A percentile compares a stretch with the other conserved stretches of the same genome.
Conservation (phyloP, 1,139 yeast species). For the Yamadazyma dushanensis region DNA sequence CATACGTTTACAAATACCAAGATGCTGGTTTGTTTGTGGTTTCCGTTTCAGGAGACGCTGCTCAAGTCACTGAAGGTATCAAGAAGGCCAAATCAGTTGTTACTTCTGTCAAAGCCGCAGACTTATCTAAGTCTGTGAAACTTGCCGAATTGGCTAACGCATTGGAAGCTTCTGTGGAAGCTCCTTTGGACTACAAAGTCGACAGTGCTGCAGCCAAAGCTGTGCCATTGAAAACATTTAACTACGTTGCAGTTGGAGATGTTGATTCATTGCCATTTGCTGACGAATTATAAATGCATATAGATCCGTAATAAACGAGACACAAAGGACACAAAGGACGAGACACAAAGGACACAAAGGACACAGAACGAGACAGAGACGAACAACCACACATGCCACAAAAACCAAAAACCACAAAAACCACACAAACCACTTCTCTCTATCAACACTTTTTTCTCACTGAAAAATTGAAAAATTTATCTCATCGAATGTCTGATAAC, state of each 20-base stretch:
- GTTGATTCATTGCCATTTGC: constrained; percentile 84
- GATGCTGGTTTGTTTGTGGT: constrained; percentile 84
- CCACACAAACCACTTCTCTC: too few species aligned
- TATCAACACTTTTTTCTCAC: not conserved
- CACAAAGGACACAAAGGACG: too few species aligned
- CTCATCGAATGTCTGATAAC: constrained; percentile 42
- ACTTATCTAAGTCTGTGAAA: constrained; percentile 43
- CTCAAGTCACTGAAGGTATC: constrained; percentile 63
- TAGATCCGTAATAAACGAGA: too few species aligned
- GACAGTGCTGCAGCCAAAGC: constrained; percentile 44
- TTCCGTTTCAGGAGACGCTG: constrained; percentile 59
- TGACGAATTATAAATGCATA: constrained; percentile 66
- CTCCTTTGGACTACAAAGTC: constrained; percentile 48
- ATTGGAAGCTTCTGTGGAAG: constrained; percentile 50
- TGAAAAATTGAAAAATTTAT: not conserved
- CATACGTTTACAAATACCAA: constrained; percentile 64
- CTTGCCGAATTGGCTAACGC: constrained; percentile 49
- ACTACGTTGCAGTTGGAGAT: constrained; percentile 91
- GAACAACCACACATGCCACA: not conserved
- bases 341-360: too few species aligned
- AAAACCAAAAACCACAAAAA: not conserved
- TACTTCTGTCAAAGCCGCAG: constrained; percentile 34
- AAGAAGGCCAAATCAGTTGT: constrained; percentile 62
- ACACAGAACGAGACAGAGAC: too few species aligned
- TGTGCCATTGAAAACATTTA: constrained; percentile 64